Conservation (phyloP, 257 asterid genomes). For the Nicotiana benthamiana region DNA sequence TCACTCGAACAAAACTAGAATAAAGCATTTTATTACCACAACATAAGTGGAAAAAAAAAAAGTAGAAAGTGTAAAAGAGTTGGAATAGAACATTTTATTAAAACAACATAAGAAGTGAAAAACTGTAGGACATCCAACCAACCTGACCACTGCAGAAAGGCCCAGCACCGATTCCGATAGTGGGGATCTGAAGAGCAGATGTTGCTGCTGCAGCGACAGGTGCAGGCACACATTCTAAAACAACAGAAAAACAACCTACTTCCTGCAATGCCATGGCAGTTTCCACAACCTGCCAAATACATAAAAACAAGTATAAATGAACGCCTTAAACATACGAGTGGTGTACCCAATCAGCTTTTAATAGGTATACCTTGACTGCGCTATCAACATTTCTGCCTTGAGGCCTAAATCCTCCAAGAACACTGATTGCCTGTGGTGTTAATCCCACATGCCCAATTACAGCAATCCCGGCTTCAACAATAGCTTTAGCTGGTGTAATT, state of each 20-base stretch:
- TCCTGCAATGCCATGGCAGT: too few relatives aligned
- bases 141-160: too few relatives aligned
- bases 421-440: constrained; percentile 97
- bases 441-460: constrained; percentile 96
- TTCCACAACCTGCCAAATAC: too few relatives aligned
- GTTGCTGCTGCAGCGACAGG: constrained; percentile 95
- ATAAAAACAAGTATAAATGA: neutral
- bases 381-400: constrained; percentile 78
- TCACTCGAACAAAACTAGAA: neutral
- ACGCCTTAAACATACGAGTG: too few relatives aligned
- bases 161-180: constrained; percentile 95
- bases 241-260: constrained; percentile 86
- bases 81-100: neutral
- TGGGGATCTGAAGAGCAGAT: constrained; percentile 77
- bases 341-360: too few relatives aligned
- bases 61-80: neutral
- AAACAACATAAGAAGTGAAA: neutral
- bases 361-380: constrained; percentile 77
- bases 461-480: constrained; percentile 94
- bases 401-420: constrained; percentile 92
- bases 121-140: constrained; percentile 10
- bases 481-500: constrained; percentile 89
- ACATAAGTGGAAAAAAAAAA: neutral
- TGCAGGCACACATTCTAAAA: constrained; percentile 85
- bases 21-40: neutral